These are phyloP conservation scores for Heracleum sosnowskyi DNA, from an alignment of 129 eudicot species.

Conservation along the genomic window DNA sequence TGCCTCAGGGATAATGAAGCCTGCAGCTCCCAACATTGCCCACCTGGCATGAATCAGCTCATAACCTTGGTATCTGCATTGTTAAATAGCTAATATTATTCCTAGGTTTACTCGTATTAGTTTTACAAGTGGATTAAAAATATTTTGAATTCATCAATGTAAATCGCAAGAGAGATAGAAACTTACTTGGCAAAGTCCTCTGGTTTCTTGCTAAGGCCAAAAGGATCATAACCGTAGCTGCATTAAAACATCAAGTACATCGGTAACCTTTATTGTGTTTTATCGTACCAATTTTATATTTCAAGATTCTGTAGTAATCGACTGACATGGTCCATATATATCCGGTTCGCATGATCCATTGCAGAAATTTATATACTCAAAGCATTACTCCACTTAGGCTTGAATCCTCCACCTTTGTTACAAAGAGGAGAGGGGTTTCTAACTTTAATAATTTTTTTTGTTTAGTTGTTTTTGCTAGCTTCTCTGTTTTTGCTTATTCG, in stretches of 20 bases:
- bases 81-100: not conserved
- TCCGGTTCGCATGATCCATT: not conserved
- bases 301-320: not conserved
- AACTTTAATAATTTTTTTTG: not conserved
- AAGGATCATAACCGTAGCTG: constrained; percentile 98
- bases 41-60: constrained; percentile 92
- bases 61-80: constrained; percentile 69
- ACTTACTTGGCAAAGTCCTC: constrained; percentile 91
- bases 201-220: constrained; percentile 96
- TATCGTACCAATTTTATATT: not conserved
- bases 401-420: not conserved
- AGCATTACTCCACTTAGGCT: not conserved
- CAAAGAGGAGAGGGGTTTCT: not conserved
- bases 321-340: not conserved
- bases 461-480: not conserved
- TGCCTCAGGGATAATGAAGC: constrained; percentile 93
- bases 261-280: not conserved
- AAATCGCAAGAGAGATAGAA: not conserved
- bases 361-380: not conserved
- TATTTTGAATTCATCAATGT: not conserved
- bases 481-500: not conserved
- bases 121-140: not conserved
- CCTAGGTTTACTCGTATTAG: not conserved
- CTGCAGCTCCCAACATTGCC: constrained; percentile 99
- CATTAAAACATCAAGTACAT: constrained; percentile 12